phyloP scores from a whole-genome alignment of 1,284 basidiomycete species.

The Cryptococcus sp. region DNA sequence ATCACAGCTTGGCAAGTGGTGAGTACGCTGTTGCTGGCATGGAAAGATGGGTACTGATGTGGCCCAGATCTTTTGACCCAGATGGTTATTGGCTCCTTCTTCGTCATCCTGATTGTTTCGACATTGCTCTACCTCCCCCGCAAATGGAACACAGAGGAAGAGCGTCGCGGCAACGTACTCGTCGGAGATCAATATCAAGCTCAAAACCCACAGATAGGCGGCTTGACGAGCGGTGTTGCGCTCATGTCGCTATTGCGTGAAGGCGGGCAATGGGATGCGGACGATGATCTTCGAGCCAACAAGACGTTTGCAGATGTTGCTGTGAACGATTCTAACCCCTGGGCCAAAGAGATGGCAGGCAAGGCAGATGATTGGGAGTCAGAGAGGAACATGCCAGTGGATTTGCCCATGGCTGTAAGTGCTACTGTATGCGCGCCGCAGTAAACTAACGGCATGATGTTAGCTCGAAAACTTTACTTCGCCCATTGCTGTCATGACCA shows the following conservation, averaged over 20 bases:
- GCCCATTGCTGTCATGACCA: conserved; percentile 19
- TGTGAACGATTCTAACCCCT: conserved; percentile 1
- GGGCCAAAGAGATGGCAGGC: conserved; percentile 1
- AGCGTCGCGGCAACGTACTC: conserved; percentile 19
- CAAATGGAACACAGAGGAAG: conserved; percentile 10
- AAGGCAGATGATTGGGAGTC: conserved; percentile 13
- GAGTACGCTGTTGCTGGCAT: neutral
- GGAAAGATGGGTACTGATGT: neutral
- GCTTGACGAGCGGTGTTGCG: conserved; percentile 21
- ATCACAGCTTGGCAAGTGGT: conserved; percentile 10
- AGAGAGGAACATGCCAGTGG: conserved; percentile 2
- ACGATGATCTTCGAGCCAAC: conserved; percentile 19
- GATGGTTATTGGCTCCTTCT: conserved; percentile 24
- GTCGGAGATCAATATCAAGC: conserved; percentile 15
- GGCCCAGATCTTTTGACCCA: conserved; percentile 19
- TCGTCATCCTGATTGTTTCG: conserved; percentile 27
- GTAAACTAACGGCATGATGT: neutral
- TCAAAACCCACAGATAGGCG: neutral
- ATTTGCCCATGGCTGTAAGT: conserved; percentile 15
- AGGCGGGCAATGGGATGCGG: conserved; percentile 37
- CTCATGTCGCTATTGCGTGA: conserved; percentile 38
- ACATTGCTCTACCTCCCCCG: conserved; percentile 31
- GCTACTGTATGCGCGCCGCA: neutral
- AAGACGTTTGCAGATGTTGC: conserved; percentile 1
- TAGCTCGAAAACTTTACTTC: conserved; percentile 29